phyloP scores from a whole-genome alignment of 257 asterid species.

The Capsicum baccatum region DNA sequence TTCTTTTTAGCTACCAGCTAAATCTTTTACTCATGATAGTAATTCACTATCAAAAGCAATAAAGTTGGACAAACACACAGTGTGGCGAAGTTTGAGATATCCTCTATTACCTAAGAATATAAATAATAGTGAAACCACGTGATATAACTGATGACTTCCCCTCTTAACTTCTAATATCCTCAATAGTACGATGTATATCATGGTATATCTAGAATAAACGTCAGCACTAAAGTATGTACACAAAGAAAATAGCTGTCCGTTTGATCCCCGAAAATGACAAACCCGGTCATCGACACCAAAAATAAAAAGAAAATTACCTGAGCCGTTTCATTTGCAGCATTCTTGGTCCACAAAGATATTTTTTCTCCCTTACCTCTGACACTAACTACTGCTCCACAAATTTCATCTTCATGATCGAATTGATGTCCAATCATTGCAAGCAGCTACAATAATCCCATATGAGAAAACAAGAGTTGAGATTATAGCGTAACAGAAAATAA shows the following conservation, averaged over 20 bases:
- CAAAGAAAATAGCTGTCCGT: neutral
- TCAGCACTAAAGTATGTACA: neutral
- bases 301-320: slow-evolving; percentile 59
- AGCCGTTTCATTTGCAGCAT: slow-evolving; percentile 90
- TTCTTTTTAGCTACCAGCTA: neutral
- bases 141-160: neutral
- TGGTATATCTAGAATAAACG: neutral
- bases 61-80: neutral
- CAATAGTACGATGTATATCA: neutral
- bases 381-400: slow-evolving; percentile 95
- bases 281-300: neutral
- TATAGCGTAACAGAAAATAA: neutral
- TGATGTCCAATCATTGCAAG: slow-evolving; percentile 98
- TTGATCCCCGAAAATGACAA: neutral
- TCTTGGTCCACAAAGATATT: slow-evolving; percentile 91
- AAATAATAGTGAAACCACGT: neutral
- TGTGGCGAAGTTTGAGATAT: neutral
- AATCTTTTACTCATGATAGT: neutral
- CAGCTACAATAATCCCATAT: slow-evolving; percentile 55
- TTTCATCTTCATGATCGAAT: slow-evolving; percentile 88
- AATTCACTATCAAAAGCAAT: neutral
- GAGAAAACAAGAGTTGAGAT: slow-evolving; percentile 6
- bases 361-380: slow-evolving; percentile 72
- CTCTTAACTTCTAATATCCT: slow-evolving; percentile 14
- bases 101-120: neutral